Conservation (phyloP, 208 protist genomes). For the Phytomonas francai region DNA sequence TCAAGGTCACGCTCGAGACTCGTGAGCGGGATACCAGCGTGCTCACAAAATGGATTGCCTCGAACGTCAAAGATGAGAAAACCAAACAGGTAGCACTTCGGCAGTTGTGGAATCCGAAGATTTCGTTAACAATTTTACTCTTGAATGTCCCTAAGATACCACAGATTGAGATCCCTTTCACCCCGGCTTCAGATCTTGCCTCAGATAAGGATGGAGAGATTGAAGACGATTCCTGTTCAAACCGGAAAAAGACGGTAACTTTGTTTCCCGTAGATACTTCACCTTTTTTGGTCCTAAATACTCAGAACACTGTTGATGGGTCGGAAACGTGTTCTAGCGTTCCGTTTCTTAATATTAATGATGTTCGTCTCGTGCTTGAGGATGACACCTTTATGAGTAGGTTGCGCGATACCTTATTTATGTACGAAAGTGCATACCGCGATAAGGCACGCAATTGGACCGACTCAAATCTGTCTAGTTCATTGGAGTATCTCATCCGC, state of each 20-base stretch:
- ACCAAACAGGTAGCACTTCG: slow-evolving; percentile 26
- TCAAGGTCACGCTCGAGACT: slow-evolving; percentile 49
- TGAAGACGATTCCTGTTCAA: not conserved
- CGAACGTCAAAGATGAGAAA: slow-evolving; percentile 26
- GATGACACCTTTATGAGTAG: slow-evolving; percentile 41
- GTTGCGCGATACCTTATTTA: slow-evolving; percentile 32
- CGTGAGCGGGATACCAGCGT: slow-evolving; percentile 38
- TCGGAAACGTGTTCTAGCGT: slow-evolving; percentile 21
- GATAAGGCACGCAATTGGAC: slow-evolving; percentile 42
- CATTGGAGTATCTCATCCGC: slow-evolving; percentile 66
- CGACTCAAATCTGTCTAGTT: slow-evolving; percentile 34
- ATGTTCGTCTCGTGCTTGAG: slow-evolving; percentile 35
- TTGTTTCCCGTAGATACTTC: slow-evolving; percentile 34
- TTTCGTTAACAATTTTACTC: slow-evolving; percentile 64
- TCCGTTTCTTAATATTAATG: slow-evolving; percentile 44
- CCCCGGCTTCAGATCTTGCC: not conserved
- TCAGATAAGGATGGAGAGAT: not conserved
- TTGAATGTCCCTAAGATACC: slow-evolving; percentile 56
- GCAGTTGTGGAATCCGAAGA: slow-evolving; percentile 63
- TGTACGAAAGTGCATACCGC: slow-evolving; percentile 67
- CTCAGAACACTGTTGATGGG: slow-evolving; percentile 4
- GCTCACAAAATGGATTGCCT: slow-evolving; percentile 39
- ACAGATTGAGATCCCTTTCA: slow-evolving; percentile 15
- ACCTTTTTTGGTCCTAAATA: slow-evolving; percentile 29
- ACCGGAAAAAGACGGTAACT: slow-evolving; percentile 6